Evolutionary conservation across 345 rosid species (phyloP), one percentile per base, ranked within the genome.

Genomic region (Alliaria petiolata): DNA sequence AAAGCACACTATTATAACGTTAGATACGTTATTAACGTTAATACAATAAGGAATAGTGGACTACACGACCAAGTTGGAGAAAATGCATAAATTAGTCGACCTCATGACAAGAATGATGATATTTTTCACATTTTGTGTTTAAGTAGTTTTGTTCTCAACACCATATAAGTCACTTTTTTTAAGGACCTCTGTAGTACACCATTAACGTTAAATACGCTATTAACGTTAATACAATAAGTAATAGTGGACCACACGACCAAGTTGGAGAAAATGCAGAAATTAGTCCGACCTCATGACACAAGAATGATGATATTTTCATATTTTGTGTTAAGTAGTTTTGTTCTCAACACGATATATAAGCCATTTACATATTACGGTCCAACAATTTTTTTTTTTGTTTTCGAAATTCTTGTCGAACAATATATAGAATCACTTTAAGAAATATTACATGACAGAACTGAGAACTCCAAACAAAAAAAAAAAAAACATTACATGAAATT

Each of bases 231-330:
- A 55, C 40, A 16, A 0, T 8, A 25, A 42, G 54, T 42, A 30
- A 62, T 45, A 65, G 57, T 65, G 58, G 70, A 35, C 4, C 36
- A 49, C 36, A 65, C 70, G 59, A 65, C 47, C 47, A 12, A 22
- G 59, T 65, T 10, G 36, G 3, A 51, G 36, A 3, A 22, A 50
- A 9, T 22, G 26, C 22, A 47, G 9, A 33, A 19, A 25, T 35
- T 35, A 50, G 70, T 65, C 33, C 33, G 49, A 26, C 25, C 15
- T 15, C 70, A 65, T 65, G 70, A 22, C 3, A 49, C 46, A 65
- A 22, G 25, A 22, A 22, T 3, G 25, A 14, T 17, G 30, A 6
- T 31, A 45, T 0, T 13, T 6, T 16, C 25, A 22, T 22, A 22
- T 22, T 22, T 22, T 22, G 25, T 22, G 7, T 10, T 31, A 14